Evolutionary conservation across 768 basidiomycete genomes (phyloP), one percentile per base, ranked within the genome.

Genomic region (Mycena vitilis): DNA sequence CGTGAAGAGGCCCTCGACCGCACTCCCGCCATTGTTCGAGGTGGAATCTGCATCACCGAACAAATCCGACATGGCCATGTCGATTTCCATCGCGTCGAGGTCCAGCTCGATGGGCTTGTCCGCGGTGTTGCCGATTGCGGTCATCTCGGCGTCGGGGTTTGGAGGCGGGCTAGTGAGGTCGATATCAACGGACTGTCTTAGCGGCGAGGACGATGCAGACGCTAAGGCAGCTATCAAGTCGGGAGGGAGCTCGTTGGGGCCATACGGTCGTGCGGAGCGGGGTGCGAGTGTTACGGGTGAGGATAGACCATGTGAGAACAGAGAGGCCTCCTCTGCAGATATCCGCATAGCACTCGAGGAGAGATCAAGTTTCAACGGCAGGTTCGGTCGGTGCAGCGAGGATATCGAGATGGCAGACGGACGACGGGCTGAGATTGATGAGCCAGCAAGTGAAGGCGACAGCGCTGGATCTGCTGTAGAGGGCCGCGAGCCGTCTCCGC

Each of bases 51-150:
- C 71, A 57, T 87, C 86, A 9, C 89, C 87, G 71, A 91, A 92
- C 16, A 91, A 78, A 72, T 86, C 85, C 7, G 80, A 81, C 82
- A 85, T 85, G 30, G 84, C 74, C 83, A 89, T 89, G 74, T 89
- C 88, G 59, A 91, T 86, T 70, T 92, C 90, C 77, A 90, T 88
- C 58, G 73, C 71, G 53, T 93, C 92, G 62, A 94, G 73, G 75
- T 94, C 92, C 30, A 94, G 84, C 74, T 93, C 93, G 64, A 94
- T 94, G 22, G 93, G 92, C 76, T 92, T 91, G 75, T 95, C 93
- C 0, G 88, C 91, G 8, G 90, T 91, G 74, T 80, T 89, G 16
- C 93, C 91, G 18, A 85, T 74, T 37, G 74, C 65, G 48, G 76
- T 49, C 54, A 81, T 75, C 60, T 83, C 78, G 58, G 80, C 67